Base-by-base conservation (phyloP, 1,284 basidiomycete species). In the Termitomyces sp. region DNA sequence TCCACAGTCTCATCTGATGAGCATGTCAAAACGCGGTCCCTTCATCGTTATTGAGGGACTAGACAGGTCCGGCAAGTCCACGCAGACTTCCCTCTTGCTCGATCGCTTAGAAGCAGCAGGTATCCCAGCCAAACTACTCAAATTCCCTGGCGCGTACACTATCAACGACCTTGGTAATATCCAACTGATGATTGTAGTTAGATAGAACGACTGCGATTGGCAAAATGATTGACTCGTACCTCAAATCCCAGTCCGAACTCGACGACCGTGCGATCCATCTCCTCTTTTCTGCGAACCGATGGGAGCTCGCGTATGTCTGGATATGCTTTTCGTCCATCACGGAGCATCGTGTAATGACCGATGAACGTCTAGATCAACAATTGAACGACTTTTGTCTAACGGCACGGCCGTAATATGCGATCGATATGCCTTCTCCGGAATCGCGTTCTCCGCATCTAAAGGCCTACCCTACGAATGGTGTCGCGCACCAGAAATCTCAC, bases 401-500 rank as follows among this genome's bases (percentile, higher is more conserved):
- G 94, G 94, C 0, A 86, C 83, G 6, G 80, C 81, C 0, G 75
- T 99, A 62, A 73, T 99, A 30, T 93, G 91, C 62, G 96, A 99
- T 68, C 83, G 97, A 34, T 99, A 99, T 67, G 92, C 94, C 0
- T 99, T 97, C 69, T 97, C 94, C 1, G 97, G 96, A 0, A 89
- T 96, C 58, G 95, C 94, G 1, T 99, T 97, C 71, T 92, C 93
- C 1, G 83, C 86, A 5, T 85, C 93, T 45, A 98, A 98, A 69
- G 81, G 76, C 43, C 69, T 78, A 21, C 67, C 77, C 0, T 82
- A 80, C 63, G 76, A 81, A 26, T 98, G 92, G 91, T 97, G 93
- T 68, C 78, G 84, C 40, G 72, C 83, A 2, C 93, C 95, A 0
- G 97, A 99, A 64, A 72, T 85, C 10, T 83, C 84, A 5, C 84